Evolutionary conservation across 1,139 yeast species (phyloP).

Genomic region (Yamadazyma atlantica): DNA sequence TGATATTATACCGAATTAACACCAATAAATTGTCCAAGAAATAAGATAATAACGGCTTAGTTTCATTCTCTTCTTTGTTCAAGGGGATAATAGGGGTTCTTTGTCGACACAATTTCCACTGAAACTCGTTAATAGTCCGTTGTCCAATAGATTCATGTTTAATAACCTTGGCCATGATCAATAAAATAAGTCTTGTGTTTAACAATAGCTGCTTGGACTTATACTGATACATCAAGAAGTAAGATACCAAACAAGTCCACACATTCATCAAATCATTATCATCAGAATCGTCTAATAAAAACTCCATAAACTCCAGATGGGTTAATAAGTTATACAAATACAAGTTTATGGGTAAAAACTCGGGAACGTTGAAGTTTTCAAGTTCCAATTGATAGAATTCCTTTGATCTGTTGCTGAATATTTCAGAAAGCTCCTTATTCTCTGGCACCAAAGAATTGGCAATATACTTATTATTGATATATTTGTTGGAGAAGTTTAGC

Average conservation of each 20-base stretch:
- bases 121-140: slow-evolving; percentile 34
- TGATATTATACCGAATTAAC: slow-evolving; percentile 39
- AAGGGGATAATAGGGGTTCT: slow-evolving; percentile 34
- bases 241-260: slow-evolving; percentile 40
- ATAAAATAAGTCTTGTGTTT: slow-evolving; percentile 26
- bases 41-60: slow-evolving; percentile 34
- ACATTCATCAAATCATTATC: slow-evolving; percentile 8
- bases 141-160: slow-evolving; percentile 17
- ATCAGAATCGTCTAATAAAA: slow-evolving; percentile 18
- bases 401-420: slow-evolving; percentile 8
- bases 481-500: slow-evolving; percentile 12
- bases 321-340: slow-evolving; percentile 9
- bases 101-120: slow-evolving; percentile 46
- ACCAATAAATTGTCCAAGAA: slow-evolving; percentile 38
- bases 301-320: slow-evolving; percentile 7
- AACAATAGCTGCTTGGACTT: slow-evolving; percentile 22
- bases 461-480: slow-evolving; percentile 13
- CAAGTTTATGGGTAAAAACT: slow-evolving; percentile 27
- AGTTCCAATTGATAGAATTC: slow-evolving; percentile 4
- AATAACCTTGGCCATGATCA: slow-evolving; percentile 17
- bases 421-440: slow-evolving; percentile 7
- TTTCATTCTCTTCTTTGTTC: slow-evolving; percentile 22
- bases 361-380: slow-evolving; percentile 17
- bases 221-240: slow-evolving; percentile 38
- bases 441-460: slow-evolving; percentile 1